These are phyloP conservation scores for Leishmania braziliensis DNA, from an alignment of 208 protist species.

Conservation along the genomic window DNA sequence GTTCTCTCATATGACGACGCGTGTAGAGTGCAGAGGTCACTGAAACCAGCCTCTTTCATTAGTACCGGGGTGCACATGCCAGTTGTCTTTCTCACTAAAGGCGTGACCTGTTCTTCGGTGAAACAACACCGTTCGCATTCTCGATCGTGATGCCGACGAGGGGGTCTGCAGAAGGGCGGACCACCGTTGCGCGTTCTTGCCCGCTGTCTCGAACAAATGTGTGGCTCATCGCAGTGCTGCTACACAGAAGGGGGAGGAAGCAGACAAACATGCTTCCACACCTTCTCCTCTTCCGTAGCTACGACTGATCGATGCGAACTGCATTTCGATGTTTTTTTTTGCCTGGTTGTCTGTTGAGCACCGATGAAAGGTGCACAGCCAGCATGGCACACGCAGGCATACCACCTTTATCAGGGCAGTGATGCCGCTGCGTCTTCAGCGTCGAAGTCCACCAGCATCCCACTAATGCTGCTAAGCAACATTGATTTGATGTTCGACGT, in stretches of 20 bases:
- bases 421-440: background rate
- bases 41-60: background rate
- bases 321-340: background rate
- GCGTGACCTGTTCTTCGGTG: background rate
- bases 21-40: background rate
- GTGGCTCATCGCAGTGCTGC: background rate
- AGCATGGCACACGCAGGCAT: constrained; percentile 13
- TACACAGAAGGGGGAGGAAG: background rate
- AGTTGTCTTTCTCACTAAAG: background rate
- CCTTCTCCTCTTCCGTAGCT: background rate
- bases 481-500: background rate
- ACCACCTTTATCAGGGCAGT: constrained; percentile 15
- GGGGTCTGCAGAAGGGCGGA: background rate
- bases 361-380: background rate
- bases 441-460: background rate
- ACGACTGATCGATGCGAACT: background rate
- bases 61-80: background rate
- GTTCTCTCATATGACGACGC: background rate
- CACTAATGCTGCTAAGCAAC: background rate
- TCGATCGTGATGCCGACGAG: background rate
- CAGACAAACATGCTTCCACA: background rate
- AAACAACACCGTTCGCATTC: background rate
- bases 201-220: background rate
- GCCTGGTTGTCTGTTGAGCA: background rate
- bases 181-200: background rate